phyloP scores from a whole-genome alignment of 306 rosid genomes.

The Casuarina equisetifolia region DNA sequence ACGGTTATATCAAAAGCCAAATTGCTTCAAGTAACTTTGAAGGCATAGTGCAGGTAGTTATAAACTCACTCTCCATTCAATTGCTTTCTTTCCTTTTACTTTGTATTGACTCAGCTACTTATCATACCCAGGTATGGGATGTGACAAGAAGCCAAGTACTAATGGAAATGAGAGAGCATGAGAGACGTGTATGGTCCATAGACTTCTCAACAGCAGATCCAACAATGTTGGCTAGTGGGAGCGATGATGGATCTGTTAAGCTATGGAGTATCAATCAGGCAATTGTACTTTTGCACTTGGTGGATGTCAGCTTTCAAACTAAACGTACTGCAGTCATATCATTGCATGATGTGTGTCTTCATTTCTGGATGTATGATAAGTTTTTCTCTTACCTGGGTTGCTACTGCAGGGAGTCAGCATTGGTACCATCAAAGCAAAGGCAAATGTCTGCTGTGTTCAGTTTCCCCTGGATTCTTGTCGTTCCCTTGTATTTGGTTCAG shows the following conservation, averaged over 20 bases:
- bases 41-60: conserved; percentile 91
- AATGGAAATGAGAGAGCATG: conserved; percentile 91
- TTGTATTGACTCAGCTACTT: conserved; percentile 21
- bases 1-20: conserved; percentile 93
- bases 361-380: conserved; percentile 68
- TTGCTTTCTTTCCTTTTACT: conserved; percentile 14
- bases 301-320: conserved; percentile 97
- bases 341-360: conserved; percentile 52
- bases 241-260: conserved; percentile 93
- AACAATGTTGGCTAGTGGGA: conserved; percentile 93
- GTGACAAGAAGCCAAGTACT: conserved; percentile 86
- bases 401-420: conserved; percentile 89
- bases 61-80: conserved; percentile 20
- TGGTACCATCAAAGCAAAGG: conserved; percentile 91
- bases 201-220: conserved; percentile 95
- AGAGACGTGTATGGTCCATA: conserved; percentile 91
- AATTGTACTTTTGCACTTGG: conserved; percentile 96
- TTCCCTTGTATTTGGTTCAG: conserved; percentile 91
- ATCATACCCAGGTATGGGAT: conserved; percentile 83
- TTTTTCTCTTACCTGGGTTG: conserved; percentile 78
- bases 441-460: conserved; percentile 96
- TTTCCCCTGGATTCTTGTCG: conserved; percentile 80
- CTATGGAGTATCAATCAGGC: conserved; percentile 99
- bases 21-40: conserved; percentile 98
- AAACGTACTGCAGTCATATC: conserved; percentile 89